Conservation (phyloP, 768 basidiomycete genomes). For the Sarcodon aspratus region DNA sequence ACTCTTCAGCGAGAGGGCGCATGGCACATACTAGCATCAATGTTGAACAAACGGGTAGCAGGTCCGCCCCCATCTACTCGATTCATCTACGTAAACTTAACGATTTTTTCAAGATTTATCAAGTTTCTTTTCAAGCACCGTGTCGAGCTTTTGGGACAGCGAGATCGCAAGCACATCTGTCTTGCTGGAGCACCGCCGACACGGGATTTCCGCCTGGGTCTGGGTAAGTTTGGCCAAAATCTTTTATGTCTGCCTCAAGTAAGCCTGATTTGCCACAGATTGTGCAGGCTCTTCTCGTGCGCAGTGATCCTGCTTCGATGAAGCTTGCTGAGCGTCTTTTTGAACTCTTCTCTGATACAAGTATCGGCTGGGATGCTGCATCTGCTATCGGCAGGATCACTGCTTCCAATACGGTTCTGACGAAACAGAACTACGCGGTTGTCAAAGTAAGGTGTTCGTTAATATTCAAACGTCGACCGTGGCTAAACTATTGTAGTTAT, state of each 20-base stretch:
- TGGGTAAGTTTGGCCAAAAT: slow-evolving; percentile 38
- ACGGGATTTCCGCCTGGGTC: slow-evolving; percentile 41
- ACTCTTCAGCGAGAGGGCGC: slow-evolving; percentile 43
- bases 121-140: slow-evolving; percentile 29
- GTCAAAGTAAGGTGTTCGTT: slow-evolving; percentile 42
- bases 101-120: slow-evolving; percentile 30
- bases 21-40: slow-evolving; percentile 45
- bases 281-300: slow-evolving; percentile 67
- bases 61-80: slow-evolving; percentile 29
- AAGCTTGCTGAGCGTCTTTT: slow-evolving; percentile 55
- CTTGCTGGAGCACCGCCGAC: slow-evolving; percentile 28
- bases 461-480: not conserved
- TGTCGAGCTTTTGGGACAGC: slow-evolving; percentile 36
- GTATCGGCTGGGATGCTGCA: slow-evolving; percentile 64
- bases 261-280: slow-evolving; percentile 35
- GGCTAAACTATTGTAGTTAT: slow-evolving; percentile 31
- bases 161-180: slow-evolving; percentile 27
- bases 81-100: not conserved
- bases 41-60: slow-evolving; percentile 70
- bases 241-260: not conserved
- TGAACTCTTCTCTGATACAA: slow-evolving; percentile 53
- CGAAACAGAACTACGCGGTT: slow-evolving; percentile 68
- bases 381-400: slow-evolving; percentile 61
- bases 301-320: slow-evolving; percentile 50
- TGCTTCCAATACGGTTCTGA: slow-evolving; percentile 49